Conservation (phyloP, 441 rosid species). For the Pelargonium australe region DNA sequence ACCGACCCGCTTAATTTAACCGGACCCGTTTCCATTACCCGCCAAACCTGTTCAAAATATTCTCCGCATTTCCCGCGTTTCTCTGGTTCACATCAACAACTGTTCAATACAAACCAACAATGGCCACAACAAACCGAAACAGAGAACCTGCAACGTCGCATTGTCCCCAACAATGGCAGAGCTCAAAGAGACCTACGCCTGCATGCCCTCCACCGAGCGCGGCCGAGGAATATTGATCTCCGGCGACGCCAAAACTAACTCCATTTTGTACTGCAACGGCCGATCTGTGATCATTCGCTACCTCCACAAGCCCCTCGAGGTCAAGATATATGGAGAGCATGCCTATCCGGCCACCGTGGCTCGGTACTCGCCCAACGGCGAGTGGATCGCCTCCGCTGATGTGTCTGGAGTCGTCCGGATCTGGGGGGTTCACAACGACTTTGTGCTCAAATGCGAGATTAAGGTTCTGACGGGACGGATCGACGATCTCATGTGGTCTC, state of each 20-base stretch:
- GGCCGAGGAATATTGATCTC: neutral
- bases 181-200: neutral
- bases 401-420: neutral
- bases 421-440: constrained; percentile 1
- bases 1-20: too few species aligned
- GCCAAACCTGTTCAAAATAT: neutral
- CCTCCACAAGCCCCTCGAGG: neutral
- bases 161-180: neutral
- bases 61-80: neutral
- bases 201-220: constrained; percentile 3
- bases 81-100: neutral
- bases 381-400: constrained; percentile 1
- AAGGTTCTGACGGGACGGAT: neutral
- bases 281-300: neutral
- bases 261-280: constrained; percentile 2
- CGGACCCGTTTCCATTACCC: neutral
- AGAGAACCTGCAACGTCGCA: neutral
- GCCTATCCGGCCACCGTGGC: neutral
- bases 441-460: neutral
- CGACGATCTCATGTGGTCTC: constrained; percentile 2
- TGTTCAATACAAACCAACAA: neutral
- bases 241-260: neutral
- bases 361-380: neutral
- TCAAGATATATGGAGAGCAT: neutral
- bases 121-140: neutral